These are phyloP conservation scores for Capronia americana DNA, from an alignment of 2,329 filamentous ascomycete genomes.

Conservation along the genomic window DNA sequence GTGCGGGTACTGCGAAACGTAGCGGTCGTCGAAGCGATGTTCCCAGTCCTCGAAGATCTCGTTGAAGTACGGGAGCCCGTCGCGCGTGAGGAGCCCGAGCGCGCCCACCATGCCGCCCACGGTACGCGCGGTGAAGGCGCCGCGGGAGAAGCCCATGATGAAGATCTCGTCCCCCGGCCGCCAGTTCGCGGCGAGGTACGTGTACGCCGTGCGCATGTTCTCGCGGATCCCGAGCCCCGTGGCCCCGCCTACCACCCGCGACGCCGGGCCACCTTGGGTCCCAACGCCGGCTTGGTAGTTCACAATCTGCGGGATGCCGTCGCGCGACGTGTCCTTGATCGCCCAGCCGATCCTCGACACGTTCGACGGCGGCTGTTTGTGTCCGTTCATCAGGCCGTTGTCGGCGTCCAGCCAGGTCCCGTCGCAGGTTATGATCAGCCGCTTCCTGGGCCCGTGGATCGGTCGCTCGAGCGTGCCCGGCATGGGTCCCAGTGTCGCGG, in stretches of 20 bases:
- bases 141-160: constrained; percentile 47
- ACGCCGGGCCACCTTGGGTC: constrained; percentile 38
- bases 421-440: constrained; percentile 48
- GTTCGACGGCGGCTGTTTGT: constrained; percentile 47
- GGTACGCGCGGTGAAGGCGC: constrained; percentile 48
- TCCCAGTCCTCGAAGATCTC: constrained; percentile 46
- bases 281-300: constrained; percentile 53
- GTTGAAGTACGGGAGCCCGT: constrained; percentile 41
- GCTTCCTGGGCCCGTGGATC: constrained; percentile 39
- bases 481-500: constrained; percentile 37
- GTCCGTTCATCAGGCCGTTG: constrained; percentile 40
- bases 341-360: constrained; percentile 49
- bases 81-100: constrained; percentile 44
- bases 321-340: constrained; percentile 43
- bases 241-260: constrained; percentile 35
- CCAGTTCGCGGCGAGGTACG: constrained; percentile 47
- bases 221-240: constrained; percentile 39
- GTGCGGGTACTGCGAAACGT: constrained; percentile 40
- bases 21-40: constrained; percentile 40
- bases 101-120: constrained; percentile 46
- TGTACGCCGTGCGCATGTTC: constrained; percentile 41
- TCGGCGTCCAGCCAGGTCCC: constrained; percentile 47
- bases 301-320: constrained; percentile 48
- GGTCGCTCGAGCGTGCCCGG: constrained; percentile 37
- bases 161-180: constrained; percentile 47